Evolutionary conservation across 2,329 filamentous ascomycete genomes (phyloP), one percentile per base, ranked within the genome.

Genomic region (Clonostachys chloroleuca): DNA sequence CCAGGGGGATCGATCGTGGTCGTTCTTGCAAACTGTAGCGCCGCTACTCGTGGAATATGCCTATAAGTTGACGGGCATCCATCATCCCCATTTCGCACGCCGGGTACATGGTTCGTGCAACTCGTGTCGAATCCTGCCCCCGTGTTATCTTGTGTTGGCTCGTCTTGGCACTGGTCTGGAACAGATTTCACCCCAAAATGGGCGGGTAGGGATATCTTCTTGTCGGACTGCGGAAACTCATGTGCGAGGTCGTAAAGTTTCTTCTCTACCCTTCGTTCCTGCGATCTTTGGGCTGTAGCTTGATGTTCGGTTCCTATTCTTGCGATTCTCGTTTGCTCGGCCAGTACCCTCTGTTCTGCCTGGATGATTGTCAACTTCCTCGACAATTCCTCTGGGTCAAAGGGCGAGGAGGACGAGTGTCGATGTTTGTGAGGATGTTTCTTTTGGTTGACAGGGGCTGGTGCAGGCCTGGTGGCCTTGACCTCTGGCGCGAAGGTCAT

Each of bases 301-400:
- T 30, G 9, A 10, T 45, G 54, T 33, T 55, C 51, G 6, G 54
- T 52, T 42, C 63, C 59, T 36, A 56, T 49, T 40, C 54, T 57
- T 34, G 58, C 54, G 43, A 59, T 59, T 44, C 58, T 57, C 47
- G 61, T 64, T 52, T 58, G 59, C 45, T 71, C 67, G 5, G 68
- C 62, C 12, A 60, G 58, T 8, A 65, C 61, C 49, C 74, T 75
- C 51, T 77, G 75, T 49, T 81, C 70, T 6, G 67, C 69, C 13
- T 79, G 62, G 16, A 83, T 73, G 12, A 70, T 52, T 43, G 69
- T 67, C 20, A 84, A 67, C 16, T 79, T 74, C 34, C 73, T 69
- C 12, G 72, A 69, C 30, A 84, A 62, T 47, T 84, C 80, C 30
- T 76, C 70, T 1, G 81, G 68, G 50, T 84, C 79, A 42, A 83